Base-by-base conservation (phyloP, 148 eudicot genomes). In the Cornus florida region DNA sequence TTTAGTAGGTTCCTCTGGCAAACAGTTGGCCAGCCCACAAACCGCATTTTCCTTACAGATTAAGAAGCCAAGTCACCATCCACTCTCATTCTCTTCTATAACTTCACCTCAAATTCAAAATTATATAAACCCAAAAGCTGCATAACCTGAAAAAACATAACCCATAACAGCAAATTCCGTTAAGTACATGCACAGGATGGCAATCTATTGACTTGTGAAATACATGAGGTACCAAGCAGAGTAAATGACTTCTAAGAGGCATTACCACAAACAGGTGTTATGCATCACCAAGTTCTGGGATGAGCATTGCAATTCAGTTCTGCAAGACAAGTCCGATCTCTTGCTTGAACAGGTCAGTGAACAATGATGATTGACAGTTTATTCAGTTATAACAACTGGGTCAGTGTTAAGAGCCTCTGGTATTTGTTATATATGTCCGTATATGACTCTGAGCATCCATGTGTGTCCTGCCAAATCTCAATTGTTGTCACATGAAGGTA, bases 31-130 rank as follows among this genome's bases (percentile, higher is more conserved):
- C 66, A 46, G 28, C 70, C 77, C 13, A 10, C 50, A 72, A 72
- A 66, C 82, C 71, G 22, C 77, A 79, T 79, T 41, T 72, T 78
- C 24, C 20, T 32, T 57, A 1, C 76, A 13, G 10, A 32, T 78
- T 31, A 41, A 22, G 73, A 73, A 64, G 23, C 39, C 0, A 72
- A 43, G 3, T 59, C 59, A 19, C 1, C 62, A 22, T 62, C 59
- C 75, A 71, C 62, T 33, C 31, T 2, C 81, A 65, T 48, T 72
- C 33, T 31, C 32, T 32, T 65, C 66, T 62, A 72, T 53, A 75
- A 24, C 28, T 75, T 68, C 56, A 48, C 77, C 64, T 6, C 13
- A 39, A 10, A 10, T 56, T 6, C 33, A 74, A 35, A 59, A 59
- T 24, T 59, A 22, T 53, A 59, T 1, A 59, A 59, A 60, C 48